Conservation (phyloP, 2,329 filamentous ascomycete genomes). For the Pestalotiopsis sp. region DNA sequence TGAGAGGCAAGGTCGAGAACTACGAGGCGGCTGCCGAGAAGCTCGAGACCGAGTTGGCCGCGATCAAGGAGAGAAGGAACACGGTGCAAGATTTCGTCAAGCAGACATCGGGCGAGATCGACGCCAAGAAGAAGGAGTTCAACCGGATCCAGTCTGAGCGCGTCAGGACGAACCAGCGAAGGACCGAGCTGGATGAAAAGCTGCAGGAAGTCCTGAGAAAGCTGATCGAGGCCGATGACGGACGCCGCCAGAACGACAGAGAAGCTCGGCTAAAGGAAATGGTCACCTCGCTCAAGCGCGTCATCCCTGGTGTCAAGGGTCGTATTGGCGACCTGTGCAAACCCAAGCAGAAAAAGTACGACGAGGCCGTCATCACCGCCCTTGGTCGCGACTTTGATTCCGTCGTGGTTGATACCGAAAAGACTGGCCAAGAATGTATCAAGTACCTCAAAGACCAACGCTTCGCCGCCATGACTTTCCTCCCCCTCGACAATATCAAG, state of each 20-base stretch:
- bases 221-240: constrained; percentile 83
- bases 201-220: constrained; percentile 79
- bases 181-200: constrained; percentile 90
- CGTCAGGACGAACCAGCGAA: constrained; percentile 76
- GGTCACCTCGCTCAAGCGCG: constrained; percentile 82
- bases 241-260: constrained; percentile 81
- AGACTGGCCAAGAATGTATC: constrained; percentile 91
- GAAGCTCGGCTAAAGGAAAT: constrained; percentile 81
- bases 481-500: constrained; percentile 96
- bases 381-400: constrained; percentile 93
- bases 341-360: constrained; percentile 96
- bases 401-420: constrained; percentile 92
- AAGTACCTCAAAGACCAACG: constrained; percentile 91
- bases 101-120: constrained; percentile 75
- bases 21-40: constrained; percentile 75
- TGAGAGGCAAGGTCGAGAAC: constrained; percentile 85
- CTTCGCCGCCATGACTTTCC: constrained; percentile 86
- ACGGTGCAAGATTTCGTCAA: constrained; percentile 65
- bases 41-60: constrained; percentile 70
- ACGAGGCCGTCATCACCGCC: constrained; percentile 89
- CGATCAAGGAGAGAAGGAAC: constrained; percentile 69
- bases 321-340: constrained; percentile 90
- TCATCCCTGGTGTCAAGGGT: constrained; percentile 90
- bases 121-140: constrained; percentile 86
- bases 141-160: constrained; percentile 85